These are phyloP conservation scores for Alternaria novae-zelandiae DNA, from an alignment of 2,329 filamentous ascomycete genomes.

Conservation along the genomic window DNA sequence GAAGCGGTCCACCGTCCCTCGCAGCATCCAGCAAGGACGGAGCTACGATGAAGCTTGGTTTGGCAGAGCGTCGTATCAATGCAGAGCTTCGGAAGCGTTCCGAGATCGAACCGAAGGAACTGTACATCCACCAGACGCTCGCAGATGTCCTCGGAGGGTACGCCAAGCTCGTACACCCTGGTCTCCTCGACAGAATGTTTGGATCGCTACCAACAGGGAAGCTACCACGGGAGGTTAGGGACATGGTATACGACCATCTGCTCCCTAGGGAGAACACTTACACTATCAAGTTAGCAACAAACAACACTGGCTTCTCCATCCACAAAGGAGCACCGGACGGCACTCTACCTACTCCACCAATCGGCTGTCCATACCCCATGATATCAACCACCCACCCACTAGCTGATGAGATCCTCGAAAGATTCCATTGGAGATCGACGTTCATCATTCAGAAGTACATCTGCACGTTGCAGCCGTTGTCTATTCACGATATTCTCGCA, in stretches of 20 bases:
- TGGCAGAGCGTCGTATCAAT: not conserved
- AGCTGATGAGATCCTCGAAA: not conserved
- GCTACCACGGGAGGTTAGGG: not conserved
- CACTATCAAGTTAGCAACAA: not conserved
- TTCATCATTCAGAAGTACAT: not conserved
- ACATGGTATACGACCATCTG: not conserved
- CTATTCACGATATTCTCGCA: not conserved
- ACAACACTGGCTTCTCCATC: not conserved
- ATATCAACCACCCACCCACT: not conserved
- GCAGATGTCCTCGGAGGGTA: not conserved
- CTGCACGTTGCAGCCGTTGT: not conserved
- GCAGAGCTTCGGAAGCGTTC: not conserved
- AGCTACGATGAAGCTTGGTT: not conserved
- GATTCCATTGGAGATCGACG: not conserved
- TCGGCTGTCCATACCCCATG: not conserved
- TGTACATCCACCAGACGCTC: not conserved
- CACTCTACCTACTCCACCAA: not conserved
- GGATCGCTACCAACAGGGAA: not conserved
- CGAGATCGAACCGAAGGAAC: not conserved
- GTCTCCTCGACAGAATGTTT: not conserved
- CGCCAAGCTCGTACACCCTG: not conserved
- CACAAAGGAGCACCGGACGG: not conserved
- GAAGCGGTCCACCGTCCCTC: not conserved
- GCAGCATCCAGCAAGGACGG: not conserved
- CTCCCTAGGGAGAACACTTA: not conserved